Base-by-base conservation (phyloP, 192 early-diverging fungal genomes). In the Gonapodya prolifera region DNA sequence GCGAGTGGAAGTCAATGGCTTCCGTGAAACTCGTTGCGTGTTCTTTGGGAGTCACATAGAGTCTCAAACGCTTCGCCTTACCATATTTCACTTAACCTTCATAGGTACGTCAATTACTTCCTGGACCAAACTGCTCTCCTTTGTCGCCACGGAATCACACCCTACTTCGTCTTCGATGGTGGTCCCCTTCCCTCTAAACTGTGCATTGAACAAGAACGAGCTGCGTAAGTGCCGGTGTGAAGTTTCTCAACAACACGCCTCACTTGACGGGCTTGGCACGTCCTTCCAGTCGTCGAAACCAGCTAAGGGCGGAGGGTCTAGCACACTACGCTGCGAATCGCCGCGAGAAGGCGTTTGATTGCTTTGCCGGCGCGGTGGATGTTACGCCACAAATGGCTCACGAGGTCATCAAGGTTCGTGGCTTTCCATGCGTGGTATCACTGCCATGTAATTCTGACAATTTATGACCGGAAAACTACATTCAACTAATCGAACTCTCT, bases 81-180 rank as follows among this genome's bases (percentile, higher is more conserved):
- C n/a, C 70, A 70, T 1, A 78, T 1, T 76, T 28, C 35, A 36
- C 70, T 34, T n/a, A 61, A 16, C 45, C 8, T 23, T 0, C 16
- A 0, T 70, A 97, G 93, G 83, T 97, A 95, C 84, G 80, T 99
- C 1, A 74, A 88, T 0, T 96, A 88, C 75, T 97, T 94, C 81
- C 91, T 95, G 89, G 82, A 84, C 28, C 82, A 89, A 69, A 88
- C 96, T 2, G 81, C 83, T n/a, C 87, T 94, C 85, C 85, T 99
- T 34, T 84, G 87, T 18, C 83, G 89, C 75, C 81, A 90, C 79
- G 86, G 86, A 23, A 86, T 98, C 69, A 85, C 81, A 35, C 98
- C 96, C 0, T 75, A 93, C 17, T 84, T 99, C 70, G 96, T 99
- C 17, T 99, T 99, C 83, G 98, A 99, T 79, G 98, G 98, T 28